Percentiles rank a stretch among this genome's conserved stretches.
phyloP scores from a whole-genome alignment of 441 rosid genomes.

The Corymbia citriodora region DNA sequence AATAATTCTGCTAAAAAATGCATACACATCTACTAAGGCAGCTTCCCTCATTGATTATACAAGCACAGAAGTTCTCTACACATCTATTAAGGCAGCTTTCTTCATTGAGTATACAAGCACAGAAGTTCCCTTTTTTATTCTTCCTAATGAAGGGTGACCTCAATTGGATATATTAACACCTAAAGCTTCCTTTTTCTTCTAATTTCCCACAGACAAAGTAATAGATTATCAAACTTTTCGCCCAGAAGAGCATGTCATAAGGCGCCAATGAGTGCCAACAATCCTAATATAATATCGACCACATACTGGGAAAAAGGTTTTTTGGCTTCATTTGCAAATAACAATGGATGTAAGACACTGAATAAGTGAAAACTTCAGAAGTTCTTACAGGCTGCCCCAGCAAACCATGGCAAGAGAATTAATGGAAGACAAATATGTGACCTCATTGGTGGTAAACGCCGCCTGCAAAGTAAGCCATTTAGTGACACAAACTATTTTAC shows the following conservation, averaged over 20 bases:
- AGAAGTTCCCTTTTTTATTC: not conserved
- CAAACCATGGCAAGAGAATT: slow-evolving; percentile 70
- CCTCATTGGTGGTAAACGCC: slow-evolving; percentile 69
- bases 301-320: not conserved
- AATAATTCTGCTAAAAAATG: not conserved
- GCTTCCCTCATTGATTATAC: not conserved
- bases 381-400: slow-evolving; percentile 60
- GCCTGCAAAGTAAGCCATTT: slow-evolving; percentile 49
- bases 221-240: not conserved
- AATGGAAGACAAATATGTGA: slow-evolving; percentile 69
- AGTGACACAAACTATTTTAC: not conserved
- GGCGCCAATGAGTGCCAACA: not conserved
- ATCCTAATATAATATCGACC: not conserved
- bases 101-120: not conserved
- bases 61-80: too few species aligned
- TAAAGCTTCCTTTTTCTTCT: not conserved
- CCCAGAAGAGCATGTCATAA: not conserved
- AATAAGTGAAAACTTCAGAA: not conserved
- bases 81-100: not conserved
- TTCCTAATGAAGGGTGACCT: not conserved
- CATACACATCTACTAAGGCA: not conserved
- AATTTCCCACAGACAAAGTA: not conserved
- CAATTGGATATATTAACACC: not conserved
- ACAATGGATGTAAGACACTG: not conserved
- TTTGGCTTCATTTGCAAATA: not conserved